Evolutionary conservation across 495 filamentous ascomycete genomes (phyloP), one percentile per base, ranked within the genome.

Genomic region (Platismatia glauca): DNA sequence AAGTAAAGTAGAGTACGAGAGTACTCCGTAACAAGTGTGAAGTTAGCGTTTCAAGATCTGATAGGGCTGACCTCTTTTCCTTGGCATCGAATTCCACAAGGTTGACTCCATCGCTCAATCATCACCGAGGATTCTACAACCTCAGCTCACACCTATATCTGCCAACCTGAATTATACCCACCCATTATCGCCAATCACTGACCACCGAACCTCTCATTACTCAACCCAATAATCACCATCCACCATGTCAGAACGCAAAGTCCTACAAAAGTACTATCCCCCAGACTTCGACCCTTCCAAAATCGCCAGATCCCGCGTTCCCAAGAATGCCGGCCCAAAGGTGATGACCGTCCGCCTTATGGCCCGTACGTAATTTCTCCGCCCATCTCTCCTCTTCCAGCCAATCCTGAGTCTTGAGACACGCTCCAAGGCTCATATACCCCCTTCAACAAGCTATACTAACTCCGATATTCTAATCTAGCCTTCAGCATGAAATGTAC

Each of bases 251-350:
- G 91, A 96, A 79, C 89, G 91, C 70, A 95, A 95, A 79, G 90
- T 95, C 66, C 79, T 92, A 33, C 73, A 77, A 27, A 89, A 89
- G 72, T 89, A 94, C 81, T 97, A 95, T 73, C 94, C 94, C 41
- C 91, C 95, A 31, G 95, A 99, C 74, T 99, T 97, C 76, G 95
- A 99, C 76, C 95, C 95, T 22, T 87, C 84, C 34, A 87, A 87
- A 67, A 85, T 93, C 77, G 79, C 82, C 59, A 87, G 90, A 55
- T 83, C 84, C 7, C 81, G 84, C 22, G 79, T 77, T 5, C 84
- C 86, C 35, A 94, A 93, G 69, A 62, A 73, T 39, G 76, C 82
- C 39, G 90, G 89, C 7, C 89, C 89, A 7, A 93, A 92, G 65
- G 82, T 90, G 24, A 89, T 92, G 70, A 90, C 87, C 7, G 91